These are phyloP conservation scores for Clonostachys rosea DNA, from an alignment of 2,329 filamentous ascomycete species.

Conservation along the genomic window DNA sequence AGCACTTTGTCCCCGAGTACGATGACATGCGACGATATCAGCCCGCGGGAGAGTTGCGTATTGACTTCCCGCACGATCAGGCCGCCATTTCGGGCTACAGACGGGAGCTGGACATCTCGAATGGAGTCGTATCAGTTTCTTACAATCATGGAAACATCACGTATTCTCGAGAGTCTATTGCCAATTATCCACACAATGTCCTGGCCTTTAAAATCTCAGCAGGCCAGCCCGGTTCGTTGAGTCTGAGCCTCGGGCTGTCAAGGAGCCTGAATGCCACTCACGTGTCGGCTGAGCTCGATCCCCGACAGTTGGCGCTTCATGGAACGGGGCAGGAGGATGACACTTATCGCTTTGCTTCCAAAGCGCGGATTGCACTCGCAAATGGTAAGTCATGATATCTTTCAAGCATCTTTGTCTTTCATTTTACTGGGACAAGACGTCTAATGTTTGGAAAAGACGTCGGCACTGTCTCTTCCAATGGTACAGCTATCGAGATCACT, in stretches of 20 bases:
- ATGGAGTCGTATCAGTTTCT: constrained; percentile 4
- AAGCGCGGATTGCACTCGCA: background rate
- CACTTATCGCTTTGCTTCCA: background rate
- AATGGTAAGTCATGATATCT: constrained; percentile 1
- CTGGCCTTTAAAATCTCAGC: constrained; percentile 10
- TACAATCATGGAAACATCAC: constrained; percentile 8
- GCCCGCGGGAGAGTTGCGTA: constrained; percentile 8
- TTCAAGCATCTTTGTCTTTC: no score
- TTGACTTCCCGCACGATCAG: constrained; percentile 11
- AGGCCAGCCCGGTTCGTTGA: constrained; percentile 5
- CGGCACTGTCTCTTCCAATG: no score
- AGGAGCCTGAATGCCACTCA: background rate
- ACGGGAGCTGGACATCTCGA: constrained; percentile 9
- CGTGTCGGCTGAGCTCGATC: background rate
- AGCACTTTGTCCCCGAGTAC: no score
- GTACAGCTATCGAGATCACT: background rate
- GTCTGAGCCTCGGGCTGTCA: background rate
- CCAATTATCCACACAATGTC: constrained; percentile 13
- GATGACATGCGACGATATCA: constrained; percentile 1
- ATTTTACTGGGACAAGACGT: no score
- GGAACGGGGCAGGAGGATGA: background rate
- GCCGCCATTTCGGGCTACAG: constrained; percentile 18
- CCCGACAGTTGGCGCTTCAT: background rate
- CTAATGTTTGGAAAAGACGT: no score
- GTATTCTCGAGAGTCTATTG: constrained; percentile 13